A percentile compares a stretch with the other conserved stretches of the same genome.
Conservation (phyloP, 108 stramenopile genomes). For the Craspedostauros australis region DNA sequence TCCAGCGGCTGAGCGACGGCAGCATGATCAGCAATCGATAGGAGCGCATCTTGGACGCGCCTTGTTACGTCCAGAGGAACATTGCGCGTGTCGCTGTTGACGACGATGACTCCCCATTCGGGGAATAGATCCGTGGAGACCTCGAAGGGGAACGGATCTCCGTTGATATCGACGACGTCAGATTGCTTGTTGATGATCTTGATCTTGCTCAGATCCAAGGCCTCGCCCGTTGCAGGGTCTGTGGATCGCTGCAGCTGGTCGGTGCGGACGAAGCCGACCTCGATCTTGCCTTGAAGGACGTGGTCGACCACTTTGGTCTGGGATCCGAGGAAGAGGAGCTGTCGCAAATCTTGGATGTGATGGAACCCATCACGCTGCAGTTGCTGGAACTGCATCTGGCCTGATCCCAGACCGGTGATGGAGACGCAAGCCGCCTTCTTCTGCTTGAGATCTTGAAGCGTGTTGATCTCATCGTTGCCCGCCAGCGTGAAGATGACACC, state of each 20-base stretch:
- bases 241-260: not conserved
- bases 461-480: not conserved
- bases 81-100: not conserved
- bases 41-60: not conserved
- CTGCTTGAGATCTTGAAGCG: not conserved
- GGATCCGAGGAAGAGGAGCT: not conserved
- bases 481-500: not conserved
- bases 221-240: not conserved
- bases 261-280: not conserved
- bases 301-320: not conserved
- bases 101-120: not conserved
- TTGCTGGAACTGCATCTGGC: too few species aligned
- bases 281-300: not conserved
- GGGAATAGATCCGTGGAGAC: not conserved
- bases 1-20: not conserved
- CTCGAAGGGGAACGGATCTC: not conserved
- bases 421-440: not conserved
- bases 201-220: not conserved
- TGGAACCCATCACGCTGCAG: constrained; percentile 3
- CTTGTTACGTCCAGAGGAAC: not conserved
- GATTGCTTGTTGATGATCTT: not conserved
- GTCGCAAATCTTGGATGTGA: constrained; percentile 3
- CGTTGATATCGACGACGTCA: not conserved
- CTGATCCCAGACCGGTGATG: not conserved
- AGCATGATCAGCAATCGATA: not conserved